A percentile compares a stretch with the other conserved stretches of the same genome.
Evolutionary conservation across 2,329 filamentous ascomycete species (phyloP).

Genomic region (Bipolaris gigantea): DNA sequence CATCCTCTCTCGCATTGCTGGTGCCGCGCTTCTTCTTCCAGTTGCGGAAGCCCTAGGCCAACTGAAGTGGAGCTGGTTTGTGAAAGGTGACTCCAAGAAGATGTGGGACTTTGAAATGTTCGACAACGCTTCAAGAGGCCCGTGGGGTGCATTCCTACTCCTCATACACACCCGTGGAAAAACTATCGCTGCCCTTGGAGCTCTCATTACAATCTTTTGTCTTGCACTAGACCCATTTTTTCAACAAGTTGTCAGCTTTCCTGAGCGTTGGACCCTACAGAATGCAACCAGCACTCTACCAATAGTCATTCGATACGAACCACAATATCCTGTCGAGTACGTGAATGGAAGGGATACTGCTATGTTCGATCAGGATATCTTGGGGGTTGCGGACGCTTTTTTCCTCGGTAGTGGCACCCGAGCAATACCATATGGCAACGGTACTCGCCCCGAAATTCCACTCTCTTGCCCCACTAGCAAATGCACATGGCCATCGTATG

Average conservation of each 20-base stretch:
- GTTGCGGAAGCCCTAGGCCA: conserved; percentile 38
- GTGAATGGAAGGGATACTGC: not conserved
- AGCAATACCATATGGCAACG: conserved; percentile 24
- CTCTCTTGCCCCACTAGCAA: conserved; percentile 34
- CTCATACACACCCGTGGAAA: conserved; percentile 25
- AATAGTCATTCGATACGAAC: conserved; percentile 7
- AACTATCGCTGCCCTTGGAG: conserved; percentile 27
- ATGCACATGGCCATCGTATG: conserved; percentile 33
- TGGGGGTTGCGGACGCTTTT: not conserved
- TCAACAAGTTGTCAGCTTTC: conserved; percentile 36
- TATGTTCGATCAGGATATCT: not conserved
- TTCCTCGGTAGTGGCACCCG: conserved; percentile 25
- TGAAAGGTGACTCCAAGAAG: conserved; percentile 21
- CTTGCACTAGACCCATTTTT: conserved; percentile 38
- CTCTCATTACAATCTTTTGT: conserved; percentile 21
- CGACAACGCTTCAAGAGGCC: conserved; percentile 36
- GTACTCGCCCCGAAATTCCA: conserved; percentile 29
- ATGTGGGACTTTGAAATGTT: conserved; percentile 45
- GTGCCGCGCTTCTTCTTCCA: conserved; percentile 33
- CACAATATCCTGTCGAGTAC: not conserved
- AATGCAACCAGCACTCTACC: conserved; percentile 19
- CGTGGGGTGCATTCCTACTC: conserved; percentile 27
- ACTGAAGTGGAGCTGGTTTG: conserved; percentile 44
- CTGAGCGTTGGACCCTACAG: conserved; percentile 20
- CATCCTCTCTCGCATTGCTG: conserved; percentile 31